Base-by-base conservation (phyloP, 2,329 filamentous ascomycete genomes). In the Neofusicoccum ribis region DNA sequence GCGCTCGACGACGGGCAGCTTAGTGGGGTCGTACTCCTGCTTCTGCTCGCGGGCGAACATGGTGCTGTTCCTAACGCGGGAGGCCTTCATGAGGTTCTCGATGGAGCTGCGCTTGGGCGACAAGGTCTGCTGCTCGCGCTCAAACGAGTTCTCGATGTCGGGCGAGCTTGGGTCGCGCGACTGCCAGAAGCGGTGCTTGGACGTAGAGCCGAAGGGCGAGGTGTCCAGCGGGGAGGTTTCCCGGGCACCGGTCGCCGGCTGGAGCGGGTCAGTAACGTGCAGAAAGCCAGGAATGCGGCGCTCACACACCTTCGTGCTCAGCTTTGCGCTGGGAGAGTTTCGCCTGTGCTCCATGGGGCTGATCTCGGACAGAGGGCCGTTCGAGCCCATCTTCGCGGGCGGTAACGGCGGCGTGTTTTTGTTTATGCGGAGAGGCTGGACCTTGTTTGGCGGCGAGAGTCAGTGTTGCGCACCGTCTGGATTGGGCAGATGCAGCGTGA, bases 31-130 rank as follows among this genome's bases (percentile, higher is more conserved):
- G 82, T 97, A 97, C 81, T 96, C 91, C 77, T 93, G 88, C 80
- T 93, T 93, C 75, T 93, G 90, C 80, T 97, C 93, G 64, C 93
- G 90, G 47, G 92, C 93, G 76, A 97, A 92, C 84, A 98, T 97
- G 81, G 90, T 96, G 85, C 94, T 97, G 82, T 97, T 98, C 85
- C 94, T 97, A 73, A 99, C 95, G 67, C 95, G 91, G 64, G 94
- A 97, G 37, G 93, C 93, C 76, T 90, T 92, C 81, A 97, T 96
- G 66, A 99, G 85, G 74, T 93, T 93, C 84, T 99, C 95, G 70
- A 99, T 93, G 17, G 94, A 98, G 51, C 92, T 91, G 74, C 94
- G 91, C 65, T 88, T 89, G 23, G 91, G 88, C 51, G 90, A 89
- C 7, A 89, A 87, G 11, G 90, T 88, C 6, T 87, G 86, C 49